Conservation (phyloP, 441 rosid species). For the Populus tomentosa region DNA sequence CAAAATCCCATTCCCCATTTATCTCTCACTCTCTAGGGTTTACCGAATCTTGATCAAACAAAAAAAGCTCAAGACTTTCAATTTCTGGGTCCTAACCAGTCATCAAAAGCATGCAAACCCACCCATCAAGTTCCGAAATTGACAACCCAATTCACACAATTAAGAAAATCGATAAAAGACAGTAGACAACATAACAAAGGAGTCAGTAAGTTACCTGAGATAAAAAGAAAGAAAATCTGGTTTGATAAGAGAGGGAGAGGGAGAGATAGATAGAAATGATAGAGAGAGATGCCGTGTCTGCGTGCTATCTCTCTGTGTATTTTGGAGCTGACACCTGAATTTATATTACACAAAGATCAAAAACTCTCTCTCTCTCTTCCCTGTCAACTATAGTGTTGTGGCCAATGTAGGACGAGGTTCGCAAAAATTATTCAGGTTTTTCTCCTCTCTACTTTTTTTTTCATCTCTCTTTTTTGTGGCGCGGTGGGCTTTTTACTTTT, state of each 20-base stretch:
- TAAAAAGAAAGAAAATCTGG: neutral
- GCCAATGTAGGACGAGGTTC: neutral
- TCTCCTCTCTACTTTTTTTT: neutral
- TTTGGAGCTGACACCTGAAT: conserved; percentile 8
- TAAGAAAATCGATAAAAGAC: neutral
- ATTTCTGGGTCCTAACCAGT: neutral
- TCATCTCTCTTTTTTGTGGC: neutral
- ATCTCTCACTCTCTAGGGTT: conserved; percentile 3
- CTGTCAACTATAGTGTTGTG: neutral
- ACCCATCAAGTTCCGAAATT: neutral
- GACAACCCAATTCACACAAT: neutral
- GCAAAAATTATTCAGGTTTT: neutral
- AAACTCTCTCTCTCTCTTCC: neutral
- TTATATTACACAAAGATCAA: neutral
- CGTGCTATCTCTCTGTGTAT: neutral
- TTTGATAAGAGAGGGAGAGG: neutral
- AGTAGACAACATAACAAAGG: neutral
- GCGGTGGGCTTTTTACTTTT: neutral
- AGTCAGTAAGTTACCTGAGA: conserved; percentile 2
- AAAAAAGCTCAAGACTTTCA: neutral
- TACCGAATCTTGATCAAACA: neutral
- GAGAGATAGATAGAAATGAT: neutral
- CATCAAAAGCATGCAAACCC: neutral
- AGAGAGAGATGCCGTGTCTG: neutral
- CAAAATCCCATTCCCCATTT: neutral